Evolutionary conservation across 371 early-diverging fungal species (phyloP), one percentile per base, ranked within the genome.

Genomic region (Blakeslea trispora): DNA sequence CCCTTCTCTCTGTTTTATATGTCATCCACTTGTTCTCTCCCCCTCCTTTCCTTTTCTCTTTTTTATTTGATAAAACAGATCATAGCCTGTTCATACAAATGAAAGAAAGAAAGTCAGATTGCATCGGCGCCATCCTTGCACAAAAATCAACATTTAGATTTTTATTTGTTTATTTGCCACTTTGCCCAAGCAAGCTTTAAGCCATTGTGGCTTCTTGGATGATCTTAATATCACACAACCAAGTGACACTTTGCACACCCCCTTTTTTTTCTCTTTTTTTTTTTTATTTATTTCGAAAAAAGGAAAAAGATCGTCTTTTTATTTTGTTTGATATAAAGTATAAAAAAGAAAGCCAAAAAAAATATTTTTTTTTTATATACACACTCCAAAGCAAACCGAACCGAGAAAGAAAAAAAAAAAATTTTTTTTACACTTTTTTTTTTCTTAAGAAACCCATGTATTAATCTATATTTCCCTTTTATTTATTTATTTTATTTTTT

Each of bases 51-150:
- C 11, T 37, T 13, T 14, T 37, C 37, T 6, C 2, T 7, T 37
- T 3, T 37, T 14, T 37, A 4, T 37, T 14, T 6, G 2, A 37
- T 3, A 2, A 6, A 37, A 37, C 2, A 9, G 13, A 37, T 37
- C 11, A 37, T 32, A 32, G 10, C 32, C 28, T 28, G 31, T 28
- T 8, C 42, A 42, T 17, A 19, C 5, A 18, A n/a, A 40, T 17
- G 15, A 17, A 11, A 40, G 3, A 51, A 23, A 53, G 49, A 53
- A 54, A 48, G 49, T 50, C 50, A 61, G 45, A 49, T 55, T 55
- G 23, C 45, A 48, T 44, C 55, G 41, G 50, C 61, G 55, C 48
- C 44, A 13, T 39, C 22, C 44, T 23, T 41, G 19, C 43, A 57
- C 57, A 50, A 49, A 44, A 50, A 35, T 31, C 19, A 48, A 23